Conservation (phyloP, 257 asterid genomes). For the Lithospermum erythrorhizon region DNA sequence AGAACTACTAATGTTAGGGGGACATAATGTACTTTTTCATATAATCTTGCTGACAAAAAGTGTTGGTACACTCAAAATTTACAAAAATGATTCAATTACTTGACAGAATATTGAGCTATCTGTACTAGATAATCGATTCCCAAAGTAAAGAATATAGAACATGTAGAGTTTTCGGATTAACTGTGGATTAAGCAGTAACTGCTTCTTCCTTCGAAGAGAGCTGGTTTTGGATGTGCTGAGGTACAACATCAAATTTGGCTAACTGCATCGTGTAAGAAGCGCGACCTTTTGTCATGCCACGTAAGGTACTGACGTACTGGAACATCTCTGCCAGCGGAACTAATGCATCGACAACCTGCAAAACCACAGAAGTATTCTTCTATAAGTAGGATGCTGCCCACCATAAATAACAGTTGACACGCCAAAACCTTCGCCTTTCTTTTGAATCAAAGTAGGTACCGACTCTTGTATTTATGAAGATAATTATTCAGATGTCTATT, state of each 20-base stretch:
- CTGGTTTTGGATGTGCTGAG: constrained; percentile 91
- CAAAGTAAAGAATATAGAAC: background rate
- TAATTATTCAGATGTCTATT: too few species aligned
- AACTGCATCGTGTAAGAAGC: constrained; percentile 95
- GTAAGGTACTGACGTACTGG: constrained; percentile 79
- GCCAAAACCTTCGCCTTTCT: too few species aligned
- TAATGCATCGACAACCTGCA: constrained; percentile 81
- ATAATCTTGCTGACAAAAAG: too few species aligned
- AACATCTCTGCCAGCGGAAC: constrained; percentile 98
- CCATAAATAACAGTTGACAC: too few species aligned
- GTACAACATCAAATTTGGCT: constrained; percentile 92
- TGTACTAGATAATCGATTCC: background rate
- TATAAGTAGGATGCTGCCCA: background rate
- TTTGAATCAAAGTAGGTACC: too few species aligned
- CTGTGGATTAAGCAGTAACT: constrained; percentile 43
- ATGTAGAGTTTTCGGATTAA: background rate
- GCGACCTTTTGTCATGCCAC: constrained; percentile 95
- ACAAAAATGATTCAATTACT: background rate
- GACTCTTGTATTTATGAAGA: too few species aligned
- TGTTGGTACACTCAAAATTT: too few species aligned
- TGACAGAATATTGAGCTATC: background rate
- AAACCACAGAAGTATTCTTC: background rate
- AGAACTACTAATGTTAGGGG: too few species aligned
- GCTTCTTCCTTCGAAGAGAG: constrained; percentile 69
- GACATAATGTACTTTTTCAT: too few species aligned